phyloP scores from a whole-genome alignment of 2,329 filamentous ascomycete species.

The Aspergillus novoparasiticus region DNA sequence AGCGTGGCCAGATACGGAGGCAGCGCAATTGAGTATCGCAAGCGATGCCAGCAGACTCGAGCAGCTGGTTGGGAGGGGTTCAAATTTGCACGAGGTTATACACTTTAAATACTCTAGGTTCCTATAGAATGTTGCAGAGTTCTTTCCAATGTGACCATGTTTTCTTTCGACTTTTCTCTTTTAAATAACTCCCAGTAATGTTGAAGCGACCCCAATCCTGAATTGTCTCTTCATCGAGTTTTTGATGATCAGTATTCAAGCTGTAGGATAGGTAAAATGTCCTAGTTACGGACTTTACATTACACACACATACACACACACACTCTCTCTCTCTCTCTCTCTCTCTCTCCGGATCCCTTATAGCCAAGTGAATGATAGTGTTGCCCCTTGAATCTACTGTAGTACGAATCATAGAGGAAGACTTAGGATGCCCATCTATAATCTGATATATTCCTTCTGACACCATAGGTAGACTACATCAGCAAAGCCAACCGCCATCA shows the following conservation, averaged over 20 bases:
- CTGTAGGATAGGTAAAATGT: not conserved
- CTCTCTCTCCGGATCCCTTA: too few relatives aligned
- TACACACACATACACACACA: too few relatives aligned
- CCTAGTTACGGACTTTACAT: not conserved
- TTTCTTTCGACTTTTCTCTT: not conserved
- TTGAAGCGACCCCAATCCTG: rapidly evolving
- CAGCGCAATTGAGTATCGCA: constrained; percentile 1
- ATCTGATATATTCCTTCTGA: not conserved
- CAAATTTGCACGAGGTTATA: not conserved
- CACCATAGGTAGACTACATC: not conserved
- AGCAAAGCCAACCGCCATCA: constrained; percentile 29
- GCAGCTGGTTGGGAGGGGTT: not conserved
- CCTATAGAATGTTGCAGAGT: not conserved
- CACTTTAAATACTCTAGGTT: not conserved
- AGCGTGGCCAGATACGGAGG: not conserved
- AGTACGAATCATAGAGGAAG: not conserved
- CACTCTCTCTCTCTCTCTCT: too few relatives aligned
- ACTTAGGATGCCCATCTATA: too few relatives aligned
- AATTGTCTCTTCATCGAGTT: not conserved
- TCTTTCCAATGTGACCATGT: not conserved
- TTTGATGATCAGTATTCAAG: not conserved
- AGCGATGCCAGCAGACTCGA: not conserved
- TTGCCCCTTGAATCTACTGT: too few relatives aligned
- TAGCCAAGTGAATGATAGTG: too few relatives aligned
- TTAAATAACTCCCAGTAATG: not conserved